These are phyloP conservation scores for Linderniella brevidens DNA, from an alignment of 257 asterid species.

Conservation along the genomic window DNA sequence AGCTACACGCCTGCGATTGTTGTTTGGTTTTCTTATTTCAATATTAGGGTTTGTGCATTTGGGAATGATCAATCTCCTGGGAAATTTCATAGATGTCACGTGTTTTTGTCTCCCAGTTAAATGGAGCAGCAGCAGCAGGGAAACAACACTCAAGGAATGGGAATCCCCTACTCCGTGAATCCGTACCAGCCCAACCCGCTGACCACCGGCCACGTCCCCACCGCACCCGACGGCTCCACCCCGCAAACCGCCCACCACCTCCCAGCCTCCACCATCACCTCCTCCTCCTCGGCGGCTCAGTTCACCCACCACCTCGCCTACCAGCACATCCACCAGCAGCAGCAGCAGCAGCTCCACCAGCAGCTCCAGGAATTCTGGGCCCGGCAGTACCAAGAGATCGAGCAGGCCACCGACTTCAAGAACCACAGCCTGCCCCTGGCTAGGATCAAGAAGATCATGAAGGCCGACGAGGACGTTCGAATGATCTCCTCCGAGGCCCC, in stretches of 20 bases:
- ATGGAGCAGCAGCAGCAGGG: constrained; percentile 11
- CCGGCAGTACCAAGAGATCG: constrained; percentile 60
- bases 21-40: no score
- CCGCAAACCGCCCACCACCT: constrained; percentile 63
- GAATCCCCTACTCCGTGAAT: constrained; percentile 38
- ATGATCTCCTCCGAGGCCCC: constrained; percentile 99
- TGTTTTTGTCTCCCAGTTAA: constrained; percentile 14
- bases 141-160: constrained; percentile 32
- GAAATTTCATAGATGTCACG: constrained; percentile 13
- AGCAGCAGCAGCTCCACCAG: constrained; percentile 79
- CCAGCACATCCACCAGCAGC: constrained; percentile 93
- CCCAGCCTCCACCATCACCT: constrained; percentile 22
- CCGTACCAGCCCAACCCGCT: constrained; percentile 66
- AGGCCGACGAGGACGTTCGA: constrained; percentile 86
- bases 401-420: constrained; percentile 70
- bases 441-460: constrained; percentile 92
- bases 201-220: constrained; percentile 31
- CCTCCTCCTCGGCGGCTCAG: constrained; percentile 21
- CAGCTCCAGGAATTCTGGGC: constrained; percentile 83
- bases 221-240: constrained; percentile 44
- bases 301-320: constrained; percentile 79
- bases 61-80: constrained; percentile 79
- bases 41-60: constrained; percentile 50
- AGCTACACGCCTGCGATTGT: constrained; percentile 12
- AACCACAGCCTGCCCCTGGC: constrained; percentile 93